These are phyloP conservation scores for Orychophragmus violaceus DNA, from an alignment of 345 rosid genomes.

Conservation along the genomic window DNA sequence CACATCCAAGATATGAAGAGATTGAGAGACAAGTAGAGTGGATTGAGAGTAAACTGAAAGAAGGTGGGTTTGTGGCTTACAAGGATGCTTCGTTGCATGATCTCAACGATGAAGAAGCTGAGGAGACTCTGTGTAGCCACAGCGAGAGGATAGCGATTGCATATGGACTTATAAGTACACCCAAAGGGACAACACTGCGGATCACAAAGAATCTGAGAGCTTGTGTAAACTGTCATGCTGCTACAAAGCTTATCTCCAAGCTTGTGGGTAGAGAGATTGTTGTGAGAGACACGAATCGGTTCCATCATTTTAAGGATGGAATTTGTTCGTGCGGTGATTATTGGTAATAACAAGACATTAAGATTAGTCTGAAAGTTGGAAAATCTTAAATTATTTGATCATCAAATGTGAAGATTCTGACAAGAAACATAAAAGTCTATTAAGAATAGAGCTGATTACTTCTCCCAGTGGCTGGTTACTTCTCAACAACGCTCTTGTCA, in stretches of 20 bases:
- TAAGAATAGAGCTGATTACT: slow-evolving; percentile 11
- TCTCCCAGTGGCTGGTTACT: slow-evolving; percentile 20
- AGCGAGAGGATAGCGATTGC: slow-evolving; percentile 71
- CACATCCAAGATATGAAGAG: slow-evolving; percentile 46
- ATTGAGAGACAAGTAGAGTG: slow-evolving; percentile 39
- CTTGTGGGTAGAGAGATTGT: slow-evolving; percentile 52
- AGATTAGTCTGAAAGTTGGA: slow-evolving; percentile 14
- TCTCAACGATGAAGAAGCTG: slow-evolving; percentile 52
- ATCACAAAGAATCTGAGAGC: slow-evolving; percentile 62
- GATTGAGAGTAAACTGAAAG: slow-evolving; percentile 52
- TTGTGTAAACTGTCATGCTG: slow-evolving; percentile 59
- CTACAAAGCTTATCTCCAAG: slow-evolving; percentile 52
- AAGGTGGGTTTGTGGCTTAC: slow-evolving; percentile 45
- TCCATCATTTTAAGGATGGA: slow-evolving; percentile 62
- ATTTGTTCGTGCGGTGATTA: slow-evolving; percentile 47
- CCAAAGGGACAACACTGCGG: slow-evolving; percentile 47
- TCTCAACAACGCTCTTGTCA: slow-evolving; percentile 52
- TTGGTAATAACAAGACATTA: slow-evolving; percentile 30
- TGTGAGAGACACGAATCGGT: slow-evolving; percentile 60
- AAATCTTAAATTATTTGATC: slow-evolving; percentile 21
- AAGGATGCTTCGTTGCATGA: slow-evolving; percentile 54
- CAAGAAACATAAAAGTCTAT: slow-evolving; percentile 15
- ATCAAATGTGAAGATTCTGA: slow-evolving; percentile 24
- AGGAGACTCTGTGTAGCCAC: slow-evolving; percentile 58
- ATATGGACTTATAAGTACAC: slow-evolving; percentile 55